phyloP scores from a whole-genome alignment of 2,329 filamentous ascomycete species.

The Botrytis porri region DNA sequence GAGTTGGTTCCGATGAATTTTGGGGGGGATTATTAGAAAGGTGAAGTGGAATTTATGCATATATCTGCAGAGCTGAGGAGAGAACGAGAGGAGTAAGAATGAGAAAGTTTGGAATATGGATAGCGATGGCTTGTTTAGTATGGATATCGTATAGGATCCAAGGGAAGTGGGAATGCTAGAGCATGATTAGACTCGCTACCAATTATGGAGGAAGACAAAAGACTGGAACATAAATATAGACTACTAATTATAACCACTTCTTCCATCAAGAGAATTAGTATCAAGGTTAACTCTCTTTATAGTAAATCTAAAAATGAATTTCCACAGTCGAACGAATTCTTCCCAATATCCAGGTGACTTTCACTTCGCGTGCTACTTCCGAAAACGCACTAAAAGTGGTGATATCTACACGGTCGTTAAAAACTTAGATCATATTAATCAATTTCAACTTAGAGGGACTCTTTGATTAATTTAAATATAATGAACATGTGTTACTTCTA shows the following conservation, averaged over 20 bases:
- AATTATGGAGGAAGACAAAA: neutral
- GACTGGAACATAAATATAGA: neutral
- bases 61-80: neutral
- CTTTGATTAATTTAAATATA: neutral
- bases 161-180: neutral
- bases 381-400: neutral
- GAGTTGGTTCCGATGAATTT: constrained; percentile 13
- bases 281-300: neutral
- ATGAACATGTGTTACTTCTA: neutral
- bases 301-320: neutral
- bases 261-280: rapidly evolving
- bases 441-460: rapidly evolving
- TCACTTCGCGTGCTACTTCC: neutral
- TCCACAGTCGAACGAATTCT: neutral
- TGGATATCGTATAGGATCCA: neutral
- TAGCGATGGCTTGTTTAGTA: neutral
- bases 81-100: neutral
- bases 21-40: neutral
- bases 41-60: neutral
- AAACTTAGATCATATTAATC: neutral
- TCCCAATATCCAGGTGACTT: neutral
- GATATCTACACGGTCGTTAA: rapidly evolving
- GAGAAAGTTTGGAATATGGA: neutral
- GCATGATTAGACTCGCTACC: neutral
- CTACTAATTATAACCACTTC: neutral